These are phyloP conservation scores for Globisporangium radiosum DNA, from an alignment of 352 stramenopile species.

Conservation along the genomic window DNA sequence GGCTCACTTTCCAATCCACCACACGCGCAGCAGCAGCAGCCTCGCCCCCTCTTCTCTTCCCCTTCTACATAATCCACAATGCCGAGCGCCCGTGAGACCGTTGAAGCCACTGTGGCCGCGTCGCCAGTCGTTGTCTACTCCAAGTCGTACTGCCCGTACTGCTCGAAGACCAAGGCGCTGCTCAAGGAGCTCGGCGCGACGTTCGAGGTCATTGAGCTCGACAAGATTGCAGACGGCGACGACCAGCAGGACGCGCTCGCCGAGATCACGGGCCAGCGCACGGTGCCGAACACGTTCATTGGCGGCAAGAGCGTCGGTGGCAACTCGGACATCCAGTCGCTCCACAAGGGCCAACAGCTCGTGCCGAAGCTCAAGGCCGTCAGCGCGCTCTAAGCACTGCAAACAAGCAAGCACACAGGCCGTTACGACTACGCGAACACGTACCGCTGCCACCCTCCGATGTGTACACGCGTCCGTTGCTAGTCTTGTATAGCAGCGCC, in stretches of 20 bases:
- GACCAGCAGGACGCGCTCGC: constrained; percentile 56
- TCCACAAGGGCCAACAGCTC: constrained; percentile 86
- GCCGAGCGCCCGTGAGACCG: constrained; percentile 53
- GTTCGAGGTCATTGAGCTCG: constrained; percentile 59
- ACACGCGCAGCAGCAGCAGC: not conserved
- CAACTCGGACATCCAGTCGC: constrained; percentile 91
- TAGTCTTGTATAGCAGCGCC: no score
- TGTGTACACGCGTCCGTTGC: no score
- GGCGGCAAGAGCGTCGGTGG: constrained; percentile 91
- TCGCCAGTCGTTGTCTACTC: constrained; percentile 82
- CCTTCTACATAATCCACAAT: constrained; percentile 23
- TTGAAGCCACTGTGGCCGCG: constrained; percentile 52
- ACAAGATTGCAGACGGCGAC: constrained; percentile 39
- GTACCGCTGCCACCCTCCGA: no score
- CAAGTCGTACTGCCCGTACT: constrained; percentile 96
- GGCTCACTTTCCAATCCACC: constrained; percentile 3
- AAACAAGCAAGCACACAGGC: no score
- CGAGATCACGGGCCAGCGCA: constrained; percentile 84
- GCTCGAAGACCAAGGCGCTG: constrained; percentile 65
- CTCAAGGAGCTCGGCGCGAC: constrained; percentile 43
- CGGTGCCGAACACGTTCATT: constrained; percentile 97
- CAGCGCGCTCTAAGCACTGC: constrained; percentile 23
- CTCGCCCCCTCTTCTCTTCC: not conserved
- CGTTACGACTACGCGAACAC: no score
- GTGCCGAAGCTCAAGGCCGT: constrained; percentile 80